Conservation (phyloP, 148 eudicot genomes). For the Persicaria tinctoria region DNA sequence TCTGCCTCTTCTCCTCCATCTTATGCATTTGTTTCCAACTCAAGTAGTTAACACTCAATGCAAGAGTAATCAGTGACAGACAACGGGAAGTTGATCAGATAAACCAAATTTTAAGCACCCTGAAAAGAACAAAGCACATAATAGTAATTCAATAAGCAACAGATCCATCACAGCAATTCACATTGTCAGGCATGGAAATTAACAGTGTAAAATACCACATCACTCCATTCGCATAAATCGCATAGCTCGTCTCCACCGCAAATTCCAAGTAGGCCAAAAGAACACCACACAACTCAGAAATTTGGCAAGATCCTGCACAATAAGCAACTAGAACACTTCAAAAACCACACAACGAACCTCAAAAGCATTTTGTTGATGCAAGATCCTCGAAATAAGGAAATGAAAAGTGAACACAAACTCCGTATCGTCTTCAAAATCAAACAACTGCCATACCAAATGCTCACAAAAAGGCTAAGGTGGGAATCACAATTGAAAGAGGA, state of each 20-base stretch:
- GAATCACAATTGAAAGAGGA: too few species aligned
- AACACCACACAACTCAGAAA: background rate
- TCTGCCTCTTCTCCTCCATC: conserved; percentile 12
- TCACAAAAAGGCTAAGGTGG: too few species aligned
- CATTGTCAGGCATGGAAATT: background rate
- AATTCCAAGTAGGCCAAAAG: background rate
- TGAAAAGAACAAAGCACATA: background rate
- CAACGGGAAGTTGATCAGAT: background rate
- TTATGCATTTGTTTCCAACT: background rate
- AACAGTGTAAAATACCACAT: background rate
- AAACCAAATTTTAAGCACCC: background rate
- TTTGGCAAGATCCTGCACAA: too few species aligned
- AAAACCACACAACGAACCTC: too few species aligned
- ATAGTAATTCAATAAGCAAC: background rate
- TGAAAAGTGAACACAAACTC: background rate
- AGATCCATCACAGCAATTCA: background rate
- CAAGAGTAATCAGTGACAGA: background rate
- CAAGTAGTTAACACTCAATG: background rate
- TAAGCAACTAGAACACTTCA: too few species aligned
- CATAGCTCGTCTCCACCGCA: background rate
- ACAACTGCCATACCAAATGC: too few species aligned
- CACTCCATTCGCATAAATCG: background rate
- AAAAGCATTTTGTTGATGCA: too few species aligned
- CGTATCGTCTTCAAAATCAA: too few species aligned
- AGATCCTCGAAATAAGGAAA: too few species aligned